phyloP scores from a whole-genome alignment of 805 yeast genomes.

The Metschnikowia amazonensis region DNA sequence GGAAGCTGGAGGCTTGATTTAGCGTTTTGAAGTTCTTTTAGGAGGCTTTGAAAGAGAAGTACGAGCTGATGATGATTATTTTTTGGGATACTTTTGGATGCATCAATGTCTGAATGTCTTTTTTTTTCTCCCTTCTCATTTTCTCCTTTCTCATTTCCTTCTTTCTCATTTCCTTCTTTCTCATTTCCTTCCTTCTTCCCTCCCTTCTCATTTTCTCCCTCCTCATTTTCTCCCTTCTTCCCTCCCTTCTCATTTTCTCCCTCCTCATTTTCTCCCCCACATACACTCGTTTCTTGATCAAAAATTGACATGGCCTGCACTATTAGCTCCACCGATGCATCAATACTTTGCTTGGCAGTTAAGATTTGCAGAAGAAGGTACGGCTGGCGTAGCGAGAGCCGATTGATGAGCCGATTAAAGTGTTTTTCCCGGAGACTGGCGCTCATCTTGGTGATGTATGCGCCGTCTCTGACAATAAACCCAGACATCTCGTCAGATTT shows the following conservation, averaged over 20 bases:
- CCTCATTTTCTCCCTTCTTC: no score
- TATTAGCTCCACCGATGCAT: constrained; percentile 29
- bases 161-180: no score
- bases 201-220: no score
- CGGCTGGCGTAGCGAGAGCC: constrained; percentile 28
- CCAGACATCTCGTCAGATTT: constrained; percentile 61
- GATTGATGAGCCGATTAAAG: constrained; percentile 31
- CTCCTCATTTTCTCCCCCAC: no score
- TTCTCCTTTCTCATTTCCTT: no score
- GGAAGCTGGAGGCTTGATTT: constrained; percentile 37
- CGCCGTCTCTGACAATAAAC: constrained; percentile 52
- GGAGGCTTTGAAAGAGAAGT: constrained; percentile 25
- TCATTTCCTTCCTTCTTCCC: no score
- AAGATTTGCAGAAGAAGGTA: constrained; percentile 43
- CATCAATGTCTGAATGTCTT: no score
- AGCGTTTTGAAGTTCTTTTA: constrained; percentile 22
- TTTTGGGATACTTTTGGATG: no score
- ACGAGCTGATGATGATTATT: constrained; percentile 20
- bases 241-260: no score
- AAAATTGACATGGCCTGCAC: constrained; percentile 20
- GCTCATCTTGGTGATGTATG: constrained; percentile 47
- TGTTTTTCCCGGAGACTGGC: constrained; percentile 41
- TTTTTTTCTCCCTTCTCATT: no score
- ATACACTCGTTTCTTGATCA: constrained; percentile 2
- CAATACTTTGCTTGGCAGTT: constrained; percentile 43